Conservation (phyloP, 352 stramenopile genomes). For the Globisporangium nagaii region DNA sequence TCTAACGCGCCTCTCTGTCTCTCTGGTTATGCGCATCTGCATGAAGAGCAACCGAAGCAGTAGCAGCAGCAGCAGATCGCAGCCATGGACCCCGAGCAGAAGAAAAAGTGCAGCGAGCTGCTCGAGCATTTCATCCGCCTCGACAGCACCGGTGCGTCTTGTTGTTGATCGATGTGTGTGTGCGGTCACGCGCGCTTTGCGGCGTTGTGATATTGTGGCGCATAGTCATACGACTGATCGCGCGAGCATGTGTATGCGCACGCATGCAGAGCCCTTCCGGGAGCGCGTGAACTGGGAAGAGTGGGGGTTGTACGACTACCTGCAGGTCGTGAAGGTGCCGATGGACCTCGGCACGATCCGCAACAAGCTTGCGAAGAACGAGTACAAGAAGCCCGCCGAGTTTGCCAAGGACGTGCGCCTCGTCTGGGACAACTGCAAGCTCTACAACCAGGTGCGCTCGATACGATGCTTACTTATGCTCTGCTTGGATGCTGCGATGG, state of each 20-base stretch:
- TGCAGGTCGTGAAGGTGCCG: constrained; percentile 87
- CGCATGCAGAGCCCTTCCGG: constrained; percentile 58
- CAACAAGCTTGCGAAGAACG: constrained; percentile 65
- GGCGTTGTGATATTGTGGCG: too few species aligned
- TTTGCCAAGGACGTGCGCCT: constrained; percentile 83
- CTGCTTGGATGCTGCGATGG: too few species aligned
- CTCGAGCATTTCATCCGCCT: constrained; percentile 81
- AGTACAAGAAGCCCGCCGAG: constrained; percentile 81
- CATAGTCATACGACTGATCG: too few species aligned
- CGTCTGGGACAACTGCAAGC: constrained; percentile 84
- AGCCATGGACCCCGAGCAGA: constrained; percentile 69
- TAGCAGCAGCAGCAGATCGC: neutral
- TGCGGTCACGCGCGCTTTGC: neutral
- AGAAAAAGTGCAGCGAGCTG: constrained; percentile 77
- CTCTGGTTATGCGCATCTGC: neutral
- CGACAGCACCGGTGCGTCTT: constrained; percentile 53
- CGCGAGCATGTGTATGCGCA: neutral
- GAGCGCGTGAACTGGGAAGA: constrained; percentile 89
- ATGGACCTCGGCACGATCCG: constrained; percentile 91
- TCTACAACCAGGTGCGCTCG: constrained; percentile 63
- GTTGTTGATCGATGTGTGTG: neutral
- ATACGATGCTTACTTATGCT: too few species aligned
- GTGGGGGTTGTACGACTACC: constrained; percentile 88
- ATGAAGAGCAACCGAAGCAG: neutral
- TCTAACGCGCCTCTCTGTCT: too few species aligned